Base-by-base conservation (phyloP, 805 yeast species). In the Metschnikowia gruessii region DNA sequence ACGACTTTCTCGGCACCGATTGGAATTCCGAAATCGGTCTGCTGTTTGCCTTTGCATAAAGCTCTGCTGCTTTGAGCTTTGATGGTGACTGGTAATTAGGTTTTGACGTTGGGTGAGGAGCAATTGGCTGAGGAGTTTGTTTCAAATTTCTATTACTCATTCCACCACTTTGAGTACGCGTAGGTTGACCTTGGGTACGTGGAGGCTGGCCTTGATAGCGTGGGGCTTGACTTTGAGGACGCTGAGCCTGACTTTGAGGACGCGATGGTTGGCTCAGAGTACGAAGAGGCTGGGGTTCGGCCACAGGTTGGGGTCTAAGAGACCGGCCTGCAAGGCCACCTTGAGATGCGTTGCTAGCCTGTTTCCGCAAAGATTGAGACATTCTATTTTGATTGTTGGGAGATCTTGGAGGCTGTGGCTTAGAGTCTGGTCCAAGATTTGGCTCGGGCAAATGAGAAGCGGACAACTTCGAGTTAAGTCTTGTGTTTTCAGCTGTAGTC, bases 401-500 rank as follows among this genome's bases (percentile, higher is more conserved):
- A 3, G 49, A 39, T 26, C 31, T 46, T 10, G 52, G 43, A 16
- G 43, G 34, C 34, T 39, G 49, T 7, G 45, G 34, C 31, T 40
- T 49, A n/a, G 36, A 15, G 16, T 45, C 49, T 17, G 48, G 52
- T 8, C 12, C 43, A 29, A 39, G 43, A 5, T 40, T 39, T 39
- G 35, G 40, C n/a, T 64, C 69, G 22, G 45, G 49, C 51, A 74
- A 64, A 42, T 72, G 67, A 4, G 71, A 53, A 0, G 76, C 55
- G 6, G 82, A 74, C 58, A 80, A 61, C 49, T 77, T 76, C 1
- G 92, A 85, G 64, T 86, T 86, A 46, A 84, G 60, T 48, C 90
- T 73, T 0, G 94, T 86, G 61, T 86, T 86, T 58, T 85, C 90
- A 1, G 91, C 91, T 0, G 94, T 86, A 1, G 91, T 76, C 44